These are phyloP conservation scores for Candolleomyces aberdarensis DNA, from an alignment of 768 basidiomycete species.

Conservation along the genomic window DNA sequence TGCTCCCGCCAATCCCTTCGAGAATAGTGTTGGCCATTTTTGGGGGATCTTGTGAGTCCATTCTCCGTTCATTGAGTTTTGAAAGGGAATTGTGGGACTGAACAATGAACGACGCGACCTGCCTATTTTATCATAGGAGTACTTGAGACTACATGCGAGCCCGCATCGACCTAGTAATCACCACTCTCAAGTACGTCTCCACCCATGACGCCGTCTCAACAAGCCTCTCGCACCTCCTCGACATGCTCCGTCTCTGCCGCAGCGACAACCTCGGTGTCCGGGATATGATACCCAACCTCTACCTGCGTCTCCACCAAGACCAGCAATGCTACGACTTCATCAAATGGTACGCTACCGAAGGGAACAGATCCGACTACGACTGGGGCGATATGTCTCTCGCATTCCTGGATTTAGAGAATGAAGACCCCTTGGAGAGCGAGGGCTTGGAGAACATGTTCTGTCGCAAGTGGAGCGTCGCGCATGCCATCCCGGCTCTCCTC, in stretches of 20 bases:
- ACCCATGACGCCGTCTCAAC: constrained; percentile 3
- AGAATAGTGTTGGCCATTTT: constrained; percentile 10
- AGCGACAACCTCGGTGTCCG: constrained; percentile 10
- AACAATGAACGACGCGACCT: too few relatives aligned
- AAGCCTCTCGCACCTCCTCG: constrained; percentile 4
- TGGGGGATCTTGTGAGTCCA: constrained; percentile 8
- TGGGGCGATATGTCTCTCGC: constrained; percentile 5
- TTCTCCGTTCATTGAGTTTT: background rate
- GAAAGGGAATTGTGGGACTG: background rate
- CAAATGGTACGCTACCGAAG: constrained; percentile 10
- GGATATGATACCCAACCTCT: constrained; percentile 9
- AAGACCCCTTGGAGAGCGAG: constrained; percentile 7
- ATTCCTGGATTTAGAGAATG: constrained; percentile 8
- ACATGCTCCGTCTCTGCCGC: constrained; percentile 12
- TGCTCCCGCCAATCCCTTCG: background rate
- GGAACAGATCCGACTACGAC: background rate
- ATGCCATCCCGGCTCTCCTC: constrained; percentile 3
- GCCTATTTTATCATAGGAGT: background rate
- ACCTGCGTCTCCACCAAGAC: constrained; percentile 8
- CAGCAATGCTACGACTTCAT: constrained; percentile 11
- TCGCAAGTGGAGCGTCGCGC: background rate
- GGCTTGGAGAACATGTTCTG: background rate
- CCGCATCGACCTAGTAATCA: background rate
- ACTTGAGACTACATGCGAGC: constrained; percentile 11
- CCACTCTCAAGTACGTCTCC: background rate